Evolutionary conservation across 2,329 filamentous ascomycete species (phyloP), one percentile per base, ranked within the genome.

Genomic region (Polytolypa hystricis): DNA sequence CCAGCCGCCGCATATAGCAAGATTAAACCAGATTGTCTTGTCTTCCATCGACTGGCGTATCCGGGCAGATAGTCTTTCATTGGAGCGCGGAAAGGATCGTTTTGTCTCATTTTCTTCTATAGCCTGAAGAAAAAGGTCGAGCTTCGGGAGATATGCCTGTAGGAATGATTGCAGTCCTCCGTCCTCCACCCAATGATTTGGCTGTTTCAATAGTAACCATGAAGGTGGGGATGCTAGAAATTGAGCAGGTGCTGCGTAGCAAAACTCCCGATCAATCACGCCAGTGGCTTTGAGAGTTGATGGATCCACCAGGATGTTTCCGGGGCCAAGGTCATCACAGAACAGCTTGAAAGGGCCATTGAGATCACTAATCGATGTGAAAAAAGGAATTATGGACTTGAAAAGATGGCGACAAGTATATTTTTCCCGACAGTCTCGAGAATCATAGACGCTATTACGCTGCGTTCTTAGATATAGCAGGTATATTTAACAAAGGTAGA

Each of bases 261-360:
- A 7, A 7, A 7, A 25, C n/a, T 25, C 21, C 21, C 21, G n/a
- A 25, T 25, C 21, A n/a, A 25, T 25, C 7, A 25, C 21, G 21
- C 7, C 21, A n/a, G n/a, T 25, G 7, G n/a, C n/a, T 25, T 25
- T 25, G 21, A 25, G 21, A 7, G 7, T 25, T 7, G 21, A 7
- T 7, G 7, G 7, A 51, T 67, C 47, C 7, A 53, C 44, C 18
- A 65, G 55, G 43, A 66, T 60, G 39, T 66, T 65, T 14, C 46
- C 15, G 3, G 57, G 56, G 19, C 50, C 52, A 15, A 66, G 30
- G 41, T 65, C 60, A 39, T 63, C 57, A 33, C 53, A 62, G 45
- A 58, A 64, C 27, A 55, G 44, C 30, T 48, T 47, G 44, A 62
- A 64, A 7, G 56, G 56, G 3, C 56, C 41, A 44, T 30, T 17